Evolutionary conservation across 2,329 filamentous ascomycete species (phyloP).

Genomic region (Xylariaceae sp.): DNA sequence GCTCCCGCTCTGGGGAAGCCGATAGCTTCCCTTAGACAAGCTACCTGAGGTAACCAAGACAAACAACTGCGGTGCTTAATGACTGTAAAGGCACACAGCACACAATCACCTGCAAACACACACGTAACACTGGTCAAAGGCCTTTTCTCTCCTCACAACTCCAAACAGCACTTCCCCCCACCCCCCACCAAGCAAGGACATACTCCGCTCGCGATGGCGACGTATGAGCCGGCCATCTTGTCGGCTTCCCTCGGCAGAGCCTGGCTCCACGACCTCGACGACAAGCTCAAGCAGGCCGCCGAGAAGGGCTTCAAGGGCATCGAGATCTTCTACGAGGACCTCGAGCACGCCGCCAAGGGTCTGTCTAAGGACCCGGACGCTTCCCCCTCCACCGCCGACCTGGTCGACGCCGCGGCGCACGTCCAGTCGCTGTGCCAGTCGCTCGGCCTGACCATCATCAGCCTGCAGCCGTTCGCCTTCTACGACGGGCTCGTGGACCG

Average conservation of each 20-base stretch:
- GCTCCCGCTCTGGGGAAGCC: no score
- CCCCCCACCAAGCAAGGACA: not conserved
- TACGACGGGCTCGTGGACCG: slow-evolving; percentile 71
- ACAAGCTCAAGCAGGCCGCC: slow-evolving; percentile 66
- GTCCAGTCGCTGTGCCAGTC: slow-evolving; percentile 53
- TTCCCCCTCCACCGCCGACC: slow-evolving; percentile 22
- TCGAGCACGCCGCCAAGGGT: slow-evolving; percentile 44
- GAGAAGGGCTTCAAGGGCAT: slow-evolving; percentile 63
- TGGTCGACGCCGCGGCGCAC: slow-evolving; percentile 43
- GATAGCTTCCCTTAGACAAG: no score
- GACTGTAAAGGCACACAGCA: no score
- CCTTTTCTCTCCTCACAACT: no score
- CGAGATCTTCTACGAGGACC: slow-evolving; percentile 76
- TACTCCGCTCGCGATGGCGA: not conserved
- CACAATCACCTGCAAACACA: no score
- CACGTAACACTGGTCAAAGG: no score
- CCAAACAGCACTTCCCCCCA: no score
- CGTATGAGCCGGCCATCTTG: slow-evolving; percentile 61
- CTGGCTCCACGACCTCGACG: slow-evolving; percentile 59
- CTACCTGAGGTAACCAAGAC: no score
- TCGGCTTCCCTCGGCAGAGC: slow-evolving; percentile 75
- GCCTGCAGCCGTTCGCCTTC: slow-evolving; percentile 72
- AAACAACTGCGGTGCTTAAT: no score
- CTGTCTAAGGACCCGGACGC: slow-evolving; percentile 36
- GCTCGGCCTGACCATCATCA: slow-evolving; percentile 55